Evolutionary conservation across 345 rosid genomes (phyloP).

Genomic region (Raphanus sativus): DNA sequence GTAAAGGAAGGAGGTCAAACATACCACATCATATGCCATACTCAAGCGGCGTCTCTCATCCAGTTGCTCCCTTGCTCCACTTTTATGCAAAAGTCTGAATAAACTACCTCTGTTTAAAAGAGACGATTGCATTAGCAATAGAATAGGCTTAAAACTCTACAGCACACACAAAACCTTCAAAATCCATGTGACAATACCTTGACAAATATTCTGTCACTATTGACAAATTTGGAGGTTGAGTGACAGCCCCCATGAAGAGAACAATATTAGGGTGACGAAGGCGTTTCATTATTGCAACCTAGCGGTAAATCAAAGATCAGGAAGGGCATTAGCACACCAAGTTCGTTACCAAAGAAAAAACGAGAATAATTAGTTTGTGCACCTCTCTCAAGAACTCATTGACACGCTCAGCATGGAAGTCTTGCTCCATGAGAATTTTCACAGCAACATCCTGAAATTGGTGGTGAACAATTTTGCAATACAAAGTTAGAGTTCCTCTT

Average conservation of each 20-base stretch:
- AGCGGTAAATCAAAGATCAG: constrained; percentile 31
- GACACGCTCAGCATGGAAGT: constrained; percentile 77
- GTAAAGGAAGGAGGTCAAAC: constrained; percentile 20
- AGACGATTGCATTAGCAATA: constrained; percentile 29
- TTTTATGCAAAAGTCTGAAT: constrained; percentile 86
- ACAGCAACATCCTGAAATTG: constrained; percentile 94
- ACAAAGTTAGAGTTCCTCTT: background rate
- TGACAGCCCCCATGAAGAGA: constrained; percentile 99
- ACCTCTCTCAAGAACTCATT: constrained; percentile 99
- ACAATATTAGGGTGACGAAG: constrained; percentile 98
- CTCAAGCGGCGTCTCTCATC: constrained; percentile 91
- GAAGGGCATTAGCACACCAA: constrained; percentile 11
- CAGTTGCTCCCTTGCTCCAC: constrained; percentile 75
- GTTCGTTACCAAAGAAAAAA: background rate
- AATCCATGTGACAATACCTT: constrained; percentile 49
- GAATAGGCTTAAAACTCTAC: background rate
- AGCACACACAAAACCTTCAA: background rate
- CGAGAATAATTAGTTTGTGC: constrained; percentile 7
- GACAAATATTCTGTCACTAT: constrained; percentile 98
- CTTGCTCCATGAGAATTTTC: constrained; percentile 99
- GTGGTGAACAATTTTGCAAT: background rate
- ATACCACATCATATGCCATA: constrained; percentile 99
- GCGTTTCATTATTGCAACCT: constrained; percentile 99
- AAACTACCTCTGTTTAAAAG: constrained; percentile 83
- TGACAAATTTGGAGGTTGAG: constrained; percentile 94